phyloP scores from a whole-genome alignment of 2,329 filamentous ascomycete species.

The Cryphonectria parasitica region DNA sequence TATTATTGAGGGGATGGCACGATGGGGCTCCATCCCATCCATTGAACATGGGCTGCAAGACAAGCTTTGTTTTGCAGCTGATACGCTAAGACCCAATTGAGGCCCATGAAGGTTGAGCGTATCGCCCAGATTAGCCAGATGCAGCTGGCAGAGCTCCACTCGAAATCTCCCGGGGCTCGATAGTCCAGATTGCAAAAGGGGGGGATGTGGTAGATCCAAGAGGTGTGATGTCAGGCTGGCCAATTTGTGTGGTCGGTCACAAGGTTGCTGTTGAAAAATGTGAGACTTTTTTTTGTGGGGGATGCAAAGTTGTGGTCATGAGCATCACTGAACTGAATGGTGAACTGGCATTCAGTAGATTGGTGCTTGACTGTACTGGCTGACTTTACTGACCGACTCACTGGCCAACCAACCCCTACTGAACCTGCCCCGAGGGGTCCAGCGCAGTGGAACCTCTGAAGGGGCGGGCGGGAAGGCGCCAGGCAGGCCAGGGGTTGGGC shows the following conservation, averaged over 20 bases:
- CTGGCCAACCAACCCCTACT: not conserved
- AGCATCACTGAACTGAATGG: not conserved
- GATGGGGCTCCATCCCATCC: not conserved
- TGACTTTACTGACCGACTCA: not conserved
- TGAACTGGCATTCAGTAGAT: not conserved
- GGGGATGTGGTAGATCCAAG: not conserved
- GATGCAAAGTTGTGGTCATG: not conserved
- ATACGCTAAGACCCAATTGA: constrained; percentile 9
- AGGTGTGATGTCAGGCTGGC: not conserved
- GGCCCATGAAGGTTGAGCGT: constrained; percentile 1
- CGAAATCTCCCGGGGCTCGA: constrained; percentile 5
- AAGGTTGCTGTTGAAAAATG: not conserved
- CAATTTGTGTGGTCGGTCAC: not conserved
- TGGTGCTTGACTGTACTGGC: not conserved
- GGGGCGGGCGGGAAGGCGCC: constrained; percentile 1
- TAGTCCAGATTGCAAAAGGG: constrained; percentile 7
- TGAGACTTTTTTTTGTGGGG: not conserved
- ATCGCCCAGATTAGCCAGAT: constrained; percentile 23
- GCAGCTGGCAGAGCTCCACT: constrained; percentile 16
- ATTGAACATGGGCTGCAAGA: not conserved
- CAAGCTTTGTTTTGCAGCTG: constrained; percentile 7
- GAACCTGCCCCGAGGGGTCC: not conserved
- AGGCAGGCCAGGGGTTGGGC: constrained; percentile 3
- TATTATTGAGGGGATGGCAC: not conserved
- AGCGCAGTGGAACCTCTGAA: not conserved